These are phyloP conservation scores for Neurospora intermedia DNA, from an alignment of 495 filamentous ascomycete genomes.

Conservation along the genomic window DNA sequence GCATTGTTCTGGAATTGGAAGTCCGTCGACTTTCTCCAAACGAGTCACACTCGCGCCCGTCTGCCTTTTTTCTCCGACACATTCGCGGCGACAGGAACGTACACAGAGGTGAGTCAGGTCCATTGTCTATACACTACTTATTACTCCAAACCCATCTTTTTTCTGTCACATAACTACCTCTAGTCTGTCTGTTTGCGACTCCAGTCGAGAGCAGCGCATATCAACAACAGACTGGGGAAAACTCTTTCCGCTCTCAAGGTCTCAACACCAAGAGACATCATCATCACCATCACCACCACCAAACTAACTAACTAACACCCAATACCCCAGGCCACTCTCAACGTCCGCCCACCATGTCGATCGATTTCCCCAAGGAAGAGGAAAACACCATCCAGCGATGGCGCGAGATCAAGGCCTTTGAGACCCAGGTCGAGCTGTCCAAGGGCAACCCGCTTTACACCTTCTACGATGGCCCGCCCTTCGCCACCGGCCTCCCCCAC, in stretches of 20 bases:
- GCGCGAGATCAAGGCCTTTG: slow-evolving; percentile 85
- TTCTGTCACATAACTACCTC: neutral
- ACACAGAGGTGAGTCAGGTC: neutral
- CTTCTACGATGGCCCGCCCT: slow-evolving; percentile 69
- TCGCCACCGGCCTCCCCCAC: slow-evolving; percentile 63
- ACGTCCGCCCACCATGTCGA: slow-evolving; percentile 49
- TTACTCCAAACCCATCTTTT: neutral
- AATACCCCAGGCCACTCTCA: neutral
- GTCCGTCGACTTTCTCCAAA: neutral
- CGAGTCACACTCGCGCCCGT: slow-evolving; percentile 12
- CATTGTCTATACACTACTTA: neutral
- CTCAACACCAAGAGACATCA: neutral
- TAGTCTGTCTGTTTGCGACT: neutral
- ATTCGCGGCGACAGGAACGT: neutral
- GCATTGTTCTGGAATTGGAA: neutral
- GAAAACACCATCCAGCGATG: slow-evolving; percentile 68
- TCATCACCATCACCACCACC: neutral
- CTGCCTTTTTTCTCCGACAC: slow-evolving; percentile 8
- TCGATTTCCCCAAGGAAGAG: slow-evolving; percentile 89
- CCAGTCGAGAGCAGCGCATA: neutral
- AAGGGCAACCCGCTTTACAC: slow-evolving; percentile 65
- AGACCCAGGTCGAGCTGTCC: slow-evolving; percentile 39
- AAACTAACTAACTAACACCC: neutral
- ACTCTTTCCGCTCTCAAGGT: neutral
- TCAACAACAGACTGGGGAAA: neutral